Percentiles rank a stretch among this genome's conserved stretches.
Evolutionary conservation across 768 basidiomycete species (phyloP).

Genomic region (Roridomyces roridus): DNA sequence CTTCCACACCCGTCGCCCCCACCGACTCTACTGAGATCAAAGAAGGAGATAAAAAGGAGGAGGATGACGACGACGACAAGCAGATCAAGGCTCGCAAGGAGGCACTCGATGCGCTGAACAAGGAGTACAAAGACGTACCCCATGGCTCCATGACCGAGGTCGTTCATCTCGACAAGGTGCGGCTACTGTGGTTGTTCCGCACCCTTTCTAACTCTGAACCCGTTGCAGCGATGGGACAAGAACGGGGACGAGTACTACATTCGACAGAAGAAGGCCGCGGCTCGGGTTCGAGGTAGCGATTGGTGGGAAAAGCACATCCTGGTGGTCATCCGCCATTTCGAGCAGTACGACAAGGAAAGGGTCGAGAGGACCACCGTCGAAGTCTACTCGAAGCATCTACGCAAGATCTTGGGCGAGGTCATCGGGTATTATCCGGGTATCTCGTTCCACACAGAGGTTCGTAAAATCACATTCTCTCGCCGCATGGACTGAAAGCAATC

Average conservation of each 20-base stretch:
- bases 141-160: conserved; percentile 14
- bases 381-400: conserved; percentile 13
- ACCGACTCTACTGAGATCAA: neutral
- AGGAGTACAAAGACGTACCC: conserved; percentile 12
- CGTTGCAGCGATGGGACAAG: conserved; percentile 14
- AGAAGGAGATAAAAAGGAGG: conserved; percentile 5
- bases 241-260: conserved; percentile 22
- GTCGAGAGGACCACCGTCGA: conserved; percentile 18
- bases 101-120: conserved; percentile 17
- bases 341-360: conserved; percentile 8
- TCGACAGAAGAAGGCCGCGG: conserved; percentile 12
- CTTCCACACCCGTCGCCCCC: neutral
- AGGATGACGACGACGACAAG: conserved; percentile 6
- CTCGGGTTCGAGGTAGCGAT: neutral
- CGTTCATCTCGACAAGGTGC: conserved; percentile 19
- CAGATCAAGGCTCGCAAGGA: conserved; percentile 17
- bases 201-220: neutral
- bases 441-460: conserved; percentile 17
- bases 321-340: conserved; percentile 18
- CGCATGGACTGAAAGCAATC: neutral
- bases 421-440: conserved; percentile 7
- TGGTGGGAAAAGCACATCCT: conserved; percentile 20
- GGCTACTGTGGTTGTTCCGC: neutral
- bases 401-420: conserved; percentile 11
- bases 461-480: neutral